Evolutionary conservation across 2,329 filamentous ascomycete genomes (phyloP), one percentile per base, ranked within the genome.

Genomic region (Pseudophaeomoniella oleicola): DNA sequence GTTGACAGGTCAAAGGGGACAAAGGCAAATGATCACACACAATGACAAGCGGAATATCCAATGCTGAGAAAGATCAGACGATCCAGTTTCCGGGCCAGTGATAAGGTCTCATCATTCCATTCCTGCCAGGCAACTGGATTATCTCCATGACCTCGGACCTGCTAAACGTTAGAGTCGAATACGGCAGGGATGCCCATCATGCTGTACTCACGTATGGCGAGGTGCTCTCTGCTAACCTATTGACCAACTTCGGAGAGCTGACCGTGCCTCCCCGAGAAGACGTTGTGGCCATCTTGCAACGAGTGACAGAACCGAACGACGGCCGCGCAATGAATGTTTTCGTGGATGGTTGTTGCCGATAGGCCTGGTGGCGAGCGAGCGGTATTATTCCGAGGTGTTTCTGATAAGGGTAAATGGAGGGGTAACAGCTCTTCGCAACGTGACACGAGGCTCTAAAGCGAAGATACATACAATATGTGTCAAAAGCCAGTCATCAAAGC

Each of bases 41-140:
- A 93, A 63, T 96, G 88, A 56, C 90, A 96, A 30, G 90, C 86
- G 14, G 81, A 81, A 64, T 94, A 98, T 34, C 90, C 90, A 51
- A 96, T 87, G 55, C 88, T 92, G 42, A 96, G 66, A 53, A 94
- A 96, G 41, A 98, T 78, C 40, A 94, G 68, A 51, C 86, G 82
- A 57, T 96, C 92, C 47, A 87, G 75, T 47, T 68, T 73, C 56
- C 75, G 81, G 12, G 90, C 88, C 34, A 86, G 67, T 44, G 72
- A 71, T 37, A 94, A 67, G 12, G 84, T 75, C 50, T 86, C 78
- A 15, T 79, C 69, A 46, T 80, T 80, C 67, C 93, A 83, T 41
- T 84, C 66, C 66, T 98, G 90, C 90, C 90, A 98, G 49, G 78
- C 77, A 27, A 96, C 87, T 2, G 78, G 76, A 55, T 92, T 93